Base-by-base conservation (phyloP, 2,329 filamentous ascomycete species). In the Botryotinia convoluta region DNA sequence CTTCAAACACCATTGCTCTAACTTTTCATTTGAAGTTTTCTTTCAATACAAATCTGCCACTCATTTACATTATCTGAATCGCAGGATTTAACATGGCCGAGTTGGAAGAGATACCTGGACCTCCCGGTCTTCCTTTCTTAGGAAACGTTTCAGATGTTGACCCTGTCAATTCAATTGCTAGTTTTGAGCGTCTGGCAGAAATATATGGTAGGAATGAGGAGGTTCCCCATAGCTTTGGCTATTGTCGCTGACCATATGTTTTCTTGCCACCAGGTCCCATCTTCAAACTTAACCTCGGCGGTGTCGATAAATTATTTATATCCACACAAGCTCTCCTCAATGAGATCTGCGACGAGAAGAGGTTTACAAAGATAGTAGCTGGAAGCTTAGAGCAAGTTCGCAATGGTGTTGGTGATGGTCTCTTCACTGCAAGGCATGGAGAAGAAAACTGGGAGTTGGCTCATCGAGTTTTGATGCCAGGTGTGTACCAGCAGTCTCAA, bases 401-500 rank as follows among this genome's bases (percentile, higher is more conserved):
- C 75, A 86, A 89, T 74, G 89, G 87, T 37, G 84, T 89, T 1
- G 84, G 88, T 72, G 90, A 92, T 83, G 91, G 91, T 29, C 85
- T 93, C 9, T 92, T 93, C 79, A 92, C 90, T 0, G 90, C 79
- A 1, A 79, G 78, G 39, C 78, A 82, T 12, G 85, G 85, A 4
- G 87, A 89, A 76, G 83, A 85, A 72, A 89, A 90, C 77, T 93
- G 91, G 91, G 88, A 86, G 39, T 86, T 91, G 75, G 91, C 92
- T 42, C 88, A 93, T 78, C 84, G 89, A 35, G 83, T 90, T 26
- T 83, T 93, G 71, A 86, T 91, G 78, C 91, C 91, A 0, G 70
- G 70, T 68, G 26, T 35, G 69, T 71, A 65, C n/a, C 29, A 68
- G 6, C 35, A 68, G 6, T 57, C 45, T 5, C 20, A n/a, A 63